phyloP scores from a whole-genome alignment of 2,329 filamentous ascomycete species.

The Ophiostoma sp. region DNA sequence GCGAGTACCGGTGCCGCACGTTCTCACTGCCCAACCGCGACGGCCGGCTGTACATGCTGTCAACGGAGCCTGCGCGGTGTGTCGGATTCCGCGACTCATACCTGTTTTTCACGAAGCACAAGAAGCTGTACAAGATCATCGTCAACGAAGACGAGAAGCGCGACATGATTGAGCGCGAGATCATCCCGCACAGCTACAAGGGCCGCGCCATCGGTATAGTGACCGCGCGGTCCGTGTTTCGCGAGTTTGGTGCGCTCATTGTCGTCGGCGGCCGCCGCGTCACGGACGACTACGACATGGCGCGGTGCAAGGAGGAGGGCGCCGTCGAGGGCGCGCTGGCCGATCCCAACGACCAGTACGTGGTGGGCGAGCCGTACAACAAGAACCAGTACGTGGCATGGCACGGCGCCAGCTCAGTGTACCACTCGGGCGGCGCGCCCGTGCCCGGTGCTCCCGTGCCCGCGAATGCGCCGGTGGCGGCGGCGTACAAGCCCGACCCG shows the following conservation, averaged over 20 bases:
- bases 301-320: constrained; percentile 68
- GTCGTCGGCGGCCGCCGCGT: constrained; percentile 84
- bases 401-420: constrained; percentile 94
- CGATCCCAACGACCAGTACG: constrained; percentile 77
- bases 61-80: constrained; percentile 92
- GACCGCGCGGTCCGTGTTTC: constrained; percentile 91
- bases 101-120: constrained; percentile 97
- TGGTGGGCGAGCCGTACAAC: constrained; percentile 84
- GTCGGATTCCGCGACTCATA: constrained; percentile 98
- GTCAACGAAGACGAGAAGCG: constrained; percentile 96
- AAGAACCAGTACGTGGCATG: constrained; percentile 98
- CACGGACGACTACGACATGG: constrained; percentile 82
- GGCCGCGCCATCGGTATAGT: constrained; percentile 95
- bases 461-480: constrained; percentile 27
- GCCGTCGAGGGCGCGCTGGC: constrained; percentile 83
- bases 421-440: constrained; percentile 75
- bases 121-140: constrained; percentile 94
- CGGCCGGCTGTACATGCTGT: constrained; percentile 92
- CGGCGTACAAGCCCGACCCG: constrained; percentile 63
- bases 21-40: constrained; percentile 85
- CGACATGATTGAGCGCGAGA: constrained; percentile 88
- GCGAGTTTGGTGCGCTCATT: constrained; percentile 92
- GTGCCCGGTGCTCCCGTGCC: constrained; percentile 42
- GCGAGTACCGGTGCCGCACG: constrained; percentile 91
- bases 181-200: constrained; percentile 98